Base-by-base conservation (phyloP, 495 filamentous ascomycete species). In the Astrocystis sublimbata region DNA sequence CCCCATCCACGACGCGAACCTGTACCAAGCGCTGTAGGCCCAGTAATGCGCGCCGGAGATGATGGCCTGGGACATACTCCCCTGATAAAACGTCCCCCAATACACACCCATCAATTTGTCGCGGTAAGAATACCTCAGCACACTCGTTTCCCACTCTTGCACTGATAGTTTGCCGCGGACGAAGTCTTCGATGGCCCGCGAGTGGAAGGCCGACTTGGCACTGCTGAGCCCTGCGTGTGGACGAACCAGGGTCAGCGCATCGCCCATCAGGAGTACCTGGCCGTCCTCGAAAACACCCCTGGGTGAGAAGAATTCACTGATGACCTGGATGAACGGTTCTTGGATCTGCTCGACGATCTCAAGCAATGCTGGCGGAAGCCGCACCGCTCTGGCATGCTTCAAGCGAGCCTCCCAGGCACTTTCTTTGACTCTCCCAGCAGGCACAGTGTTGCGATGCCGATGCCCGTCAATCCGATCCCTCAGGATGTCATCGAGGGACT, bases 261-360 rank as follows among this genome's bases (percentile, higher is more conserved):
- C 71, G 13, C 70, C 72, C 3, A 71, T 55, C 2, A 74, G 46
- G 1, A 74, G 23, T 1, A 73, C 40, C 24, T 52, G 67, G 17
- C 70, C 70, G 30, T 67, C 61, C 30, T 69, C 52, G 35, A 71
- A 73, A 1, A 50, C 21, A n/a, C 61, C 61, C 10, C 47, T 30
- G 1, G 68, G 58, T 15, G 70, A 55, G 2, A 28, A 54, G 23
- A 31, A 49, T 24, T 74, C 70, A 17, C 36, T 56, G 33, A 74
- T 67, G 13, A 57, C 62, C 31, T 62, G 54, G 19, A 73, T 56
- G 42, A 75, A 73, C 3, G 68, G 71, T 4, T 58, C n/a, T 13
- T 31, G 28, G 3, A 61, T 71, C 40, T 70, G 71, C n/a, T 59
- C 43, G n/a, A 75, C 35, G 31, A 75, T 47, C 57, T 75, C 72